Base-by-base conservation (phyloP, 495 filamentous ascomycete species). In the Oleoguttula mirabilis region DNA sequence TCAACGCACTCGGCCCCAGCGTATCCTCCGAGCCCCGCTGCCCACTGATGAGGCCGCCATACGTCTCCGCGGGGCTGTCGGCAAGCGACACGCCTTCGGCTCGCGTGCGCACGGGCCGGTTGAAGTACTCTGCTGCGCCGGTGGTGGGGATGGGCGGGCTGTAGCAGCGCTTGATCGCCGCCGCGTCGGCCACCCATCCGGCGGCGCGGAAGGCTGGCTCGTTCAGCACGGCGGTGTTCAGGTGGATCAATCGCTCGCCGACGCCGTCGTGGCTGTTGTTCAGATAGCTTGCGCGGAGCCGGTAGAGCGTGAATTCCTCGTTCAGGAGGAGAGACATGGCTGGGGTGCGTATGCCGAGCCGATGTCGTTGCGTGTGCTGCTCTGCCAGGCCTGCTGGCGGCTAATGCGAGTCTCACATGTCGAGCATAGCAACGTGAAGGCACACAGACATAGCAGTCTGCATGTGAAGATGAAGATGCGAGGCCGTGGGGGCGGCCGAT, bases 251-350 rank as follows among this genome's bases (percentile, higher is more conserved):
- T 27, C 90, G 80, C 59, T 98, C 90, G 36, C 92, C 90, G 28
- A 96, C 87, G 36, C 92, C 90, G 62, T 98, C 90, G 62, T 86
- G 85, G 45, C 94, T 83, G 31, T 79, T 74, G 33, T 82, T 80
- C 4, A 98, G 78, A 57, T 95, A 98, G 40, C 84, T 82, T 10
- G 83, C 86, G 35, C 90, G 86, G 27, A 98, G 65, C 55, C 94
- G 84, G 71, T 94, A 96, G 46, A 90, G 75, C 15, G 92, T 80
- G 67, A 96, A 82, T 60, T 96, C 88, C 75, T 96, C 88, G 48
- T 93, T 86, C 61, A 94, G 85, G 42, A 96, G 80, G 55, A 96
- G 73, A 53, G 88, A 92, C 90, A 95, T 96, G 44, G 15, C 25
- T 7, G n/a, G n/a, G n/a, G n/a, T n/a, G n/a, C n/a, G n/a, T n/a